Conservation (phyloP, 305 asterid species). For the Striga hermonthica region DNA sequence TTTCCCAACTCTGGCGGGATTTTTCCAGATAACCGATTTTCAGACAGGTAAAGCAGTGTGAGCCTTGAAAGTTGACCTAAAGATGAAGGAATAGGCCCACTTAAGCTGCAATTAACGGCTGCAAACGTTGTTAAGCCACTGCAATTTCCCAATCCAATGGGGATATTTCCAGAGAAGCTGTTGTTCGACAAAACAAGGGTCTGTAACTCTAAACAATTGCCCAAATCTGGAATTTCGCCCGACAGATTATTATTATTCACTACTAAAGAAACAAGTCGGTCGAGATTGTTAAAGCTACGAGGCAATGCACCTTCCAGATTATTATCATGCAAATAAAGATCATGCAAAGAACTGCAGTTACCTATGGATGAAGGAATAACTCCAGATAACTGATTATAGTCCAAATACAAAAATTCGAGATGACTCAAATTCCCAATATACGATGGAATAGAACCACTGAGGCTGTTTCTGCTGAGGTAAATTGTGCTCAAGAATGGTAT, state of each 20-base stretch:
- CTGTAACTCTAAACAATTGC: constrained; percentile 43
- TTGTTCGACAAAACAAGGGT: constrained; percentile 52
- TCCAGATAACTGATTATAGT: constrained; percentile 54
- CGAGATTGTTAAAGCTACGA: constrained; percentile 53
- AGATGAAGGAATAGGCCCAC: constrained; percentile 70
- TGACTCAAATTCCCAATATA: constrained; percentile 48
- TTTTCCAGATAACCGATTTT: constrained; percentile 58
- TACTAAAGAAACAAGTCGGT: constrained; percentile 42
- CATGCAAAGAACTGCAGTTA: constrained; percentile 54
- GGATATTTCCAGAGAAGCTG: constrained; percentile 51
- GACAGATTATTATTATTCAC: constrained; percentile 51
- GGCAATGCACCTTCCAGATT: constrained; percentile 56
- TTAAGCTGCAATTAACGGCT: constrained; percentile 53
- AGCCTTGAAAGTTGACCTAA: constrained; percentile 54
- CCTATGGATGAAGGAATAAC: constrained; percentile 63
- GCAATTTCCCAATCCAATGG: constrained; percentile 60
- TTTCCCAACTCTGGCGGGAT: constrained; percentile 77
- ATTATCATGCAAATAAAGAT: constrained; percentile 51
- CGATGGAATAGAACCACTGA: constrained; percentile 61
- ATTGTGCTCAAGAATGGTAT: constrained; percentile 44
- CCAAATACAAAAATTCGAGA: constrained; percentile 41
- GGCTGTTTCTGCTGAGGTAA: constrained; percentile 51
- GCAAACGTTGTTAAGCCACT: constrained; percentile 45
- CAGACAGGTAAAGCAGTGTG: constrained; percentile 51
- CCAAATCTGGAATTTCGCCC: constrained; percentile 50